Base-by-base conservation (phyloP, 176 grass and related monocot species). In the Pontederia crassipes region DNA sequence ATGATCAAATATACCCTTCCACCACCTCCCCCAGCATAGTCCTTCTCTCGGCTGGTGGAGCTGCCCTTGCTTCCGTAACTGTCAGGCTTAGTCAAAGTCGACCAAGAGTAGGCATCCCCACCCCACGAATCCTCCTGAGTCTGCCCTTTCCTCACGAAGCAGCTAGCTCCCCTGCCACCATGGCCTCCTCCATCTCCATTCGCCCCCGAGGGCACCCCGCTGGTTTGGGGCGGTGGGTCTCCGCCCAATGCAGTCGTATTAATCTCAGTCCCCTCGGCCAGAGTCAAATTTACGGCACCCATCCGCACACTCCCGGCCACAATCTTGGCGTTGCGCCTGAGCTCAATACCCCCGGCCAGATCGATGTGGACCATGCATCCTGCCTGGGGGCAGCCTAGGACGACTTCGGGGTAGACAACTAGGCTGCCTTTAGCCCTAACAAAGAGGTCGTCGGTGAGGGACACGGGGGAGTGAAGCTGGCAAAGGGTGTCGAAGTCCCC, bases 51-150 rank as follows among this genome's bases (percentile, higher is more conserved):
- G 55, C 94, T 99, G 8, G 94, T 99, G 4, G 94, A 93, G 0
- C 94, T 85, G 4, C 94, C 94, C 70, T 77, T 90, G 74, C 94
- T 99, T 17, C 94, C 94, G 15, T 86, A 93, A 67, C 80, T 99
- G 49, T 78, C 89, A 12, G 94, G 94, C 40, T 63, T 48, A 49
- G 82, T 59, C 8, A 99, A 82, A 32, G 81, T 69, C 0, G 76
- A 81, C 94, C 94, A 99, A 0, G 88, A 82, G 28, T 99, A 98
- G 2, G 93, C 78, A 48, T 98, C 93, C 8, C 93, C 93, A 10
- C 93, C 93, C 93, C 93, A 98, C 0, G 87, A 98, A 67, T 98
- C 93, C 78, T 98, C 93, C 74, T 98, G 93, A 0, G 84, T 88
- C 81, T 92, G 83, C 48, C 87, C 93, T 0, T 98, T 81, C 82